phyloP scores from a whole-genome alignment of 495 filamentous ascomycete species.

The Daldinia decipiens region DNA sequence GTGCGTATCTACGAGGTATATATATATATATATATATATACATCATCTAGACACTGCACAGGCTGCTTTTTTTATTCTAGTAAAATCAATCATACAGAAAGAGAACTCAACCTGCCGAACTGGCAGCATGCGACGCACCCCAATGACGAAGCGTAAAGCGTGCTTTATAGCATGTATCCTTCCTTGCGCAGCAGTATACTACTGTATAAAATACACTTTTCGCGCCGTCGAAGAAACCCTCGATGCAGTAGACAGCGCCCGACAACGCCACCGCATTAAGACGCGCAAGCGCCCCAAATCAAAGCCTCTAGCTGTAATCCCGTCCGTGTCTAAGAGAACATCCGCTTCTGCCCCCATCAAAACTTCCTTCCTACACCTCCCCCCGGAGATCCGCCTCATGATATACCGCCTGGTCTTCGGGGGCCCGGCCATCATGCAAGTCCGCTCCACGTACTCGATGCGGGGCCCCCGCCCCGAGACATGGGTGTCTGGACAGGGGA shows the following conservation, averaged over 20 bases:
- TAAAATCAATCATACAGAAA: not conserved
- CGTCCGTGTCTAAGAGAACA: not conserved
- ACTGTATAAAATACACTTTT: not conserved
- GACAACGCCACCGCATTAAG: not conserved
- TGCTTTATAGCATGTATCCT: not conserved
- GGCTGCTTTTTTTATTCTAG: not conserved
- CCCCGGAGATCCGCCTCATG: constrained; percentile 31
- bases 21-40: not conserved
- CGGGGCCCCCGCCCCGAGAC: constrained; percentile 19
- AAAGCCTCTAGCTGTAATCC: constrained; percentile 17
- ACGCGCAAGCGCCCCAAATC: constrained; percentile 19
- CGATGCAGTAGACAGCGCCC: not conserved
- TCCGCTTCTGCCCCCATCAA: not conserved
- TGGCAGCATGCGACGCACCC: not conserved
- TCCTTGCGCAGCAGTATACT: constrained; percentile 13
- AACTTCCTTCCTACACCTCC: constrained; percentile 35
- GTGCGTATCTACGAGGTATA: not conserved
- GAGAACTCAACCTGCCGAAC: not conserved
- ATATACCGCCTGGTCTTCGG: constrained; percentile 31
- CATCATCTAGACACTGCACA: not conserved
- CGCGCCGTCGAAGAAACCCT: not conserved
- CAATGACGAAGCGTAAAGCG: not conserved
- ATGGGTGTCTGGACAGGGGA: constrained; percentile 25
- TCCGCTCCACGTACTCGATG: not conserved
- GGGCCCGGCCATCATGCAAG: constrained; percentile 13